phyloP scores from a whole-genome alignment of 768 basidiomycete genomes.

The Trametes elegans region DNA sequence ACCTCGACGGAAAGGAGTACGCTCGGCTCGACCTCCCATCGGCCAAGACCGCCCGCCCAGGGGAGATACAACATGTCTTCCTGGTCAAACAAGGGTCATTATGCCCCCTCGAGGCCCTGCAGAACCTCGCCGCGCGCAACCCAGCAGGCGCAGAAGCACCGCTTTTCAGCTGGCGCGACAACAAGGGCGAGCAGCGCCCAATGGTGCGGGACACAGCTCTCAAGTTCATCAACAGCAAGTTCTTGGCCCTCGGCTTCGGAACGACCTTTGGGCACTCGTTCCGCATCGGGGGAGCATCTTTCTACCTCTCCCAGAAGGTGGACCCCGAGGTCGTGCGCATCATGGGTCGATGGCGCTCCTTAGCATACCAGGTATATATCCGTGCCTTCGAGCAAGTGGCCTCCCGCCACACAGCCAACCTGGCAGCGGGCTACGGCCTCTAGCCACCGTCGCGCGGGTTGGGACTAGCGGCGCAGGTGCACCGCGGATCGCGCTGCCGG shows the following conservation, averaged over 20 bases:
- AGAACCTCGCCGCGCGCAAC: constrained; percentile 28
- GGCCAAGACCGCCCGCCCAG: constrained; percentile 37
- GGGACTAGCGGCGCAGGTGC: constrained; percentile 3
- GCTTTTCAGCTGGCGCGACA: constrained; percentile 38
- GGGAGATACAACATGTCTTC: constrained; percentile 33
- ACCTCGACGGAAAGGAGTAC: constrained; percentile 30
- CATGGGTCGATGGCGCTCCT: constrained; percentile 37
- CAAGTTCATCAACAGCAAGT: constrained; percentile 31
- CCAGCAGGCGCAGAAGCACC: constrained; percentile 31
- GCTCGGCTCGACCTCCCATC: constrained; percentile 31
- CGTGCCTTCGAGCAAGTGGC: constrained; percentile 36
- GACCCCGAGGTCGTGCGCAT: constrained; percentile 36
- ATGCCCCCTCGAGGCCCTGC: constrained; percentile 33
- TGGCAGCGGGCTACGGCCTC: background rate
- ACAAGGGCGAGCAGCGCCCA: constrained; percentile 26
- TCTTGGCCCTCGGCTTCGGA: constrained; percentile 28
- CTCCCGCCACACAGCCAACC: constrained; percentile 18
- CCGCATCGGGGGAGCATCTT: constrained; percentile 41
- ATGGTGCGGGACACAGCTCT: constrained; percentile 31
- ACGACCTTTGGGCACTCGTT: constrained; percentile 42
- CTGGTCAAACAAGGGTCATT: constrained; percentile 24
- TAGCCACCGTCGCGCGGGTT: background rate
- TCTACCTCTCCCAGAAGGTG: constrained; percentile 32
- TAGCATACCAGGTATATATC: constrained; percentile 40
- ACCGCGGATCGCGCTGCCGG: constrained; percentile 1